Base-by-base conservation (phyloP, 257 asterid species). In the Fraxinus anomala region DNA sequence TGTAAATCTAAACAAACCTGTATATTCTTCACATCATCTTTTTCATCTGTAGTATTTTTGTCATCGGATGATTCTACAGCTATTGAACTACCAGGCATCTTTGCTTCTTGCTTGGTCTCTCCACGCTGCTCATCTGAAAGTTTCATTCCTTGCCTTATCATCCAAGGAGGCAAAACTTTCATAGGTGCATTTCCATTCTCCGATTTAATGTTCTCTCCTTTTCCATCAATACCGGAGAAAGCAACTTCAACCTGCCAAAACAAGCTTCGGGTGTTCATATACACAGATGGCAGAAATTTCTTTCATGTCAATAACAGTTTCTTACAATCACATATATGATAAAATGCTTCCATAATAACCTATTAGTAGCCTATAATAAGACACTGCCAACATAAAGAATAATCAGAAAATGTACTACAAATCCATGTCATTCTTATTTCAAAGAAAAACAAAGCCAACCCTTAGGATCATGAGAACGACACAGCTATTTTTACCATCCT, bases 91-190 rank as follows among this genome's bases (percentile, higher is more conserved):
- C 80, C 89, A 78, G 76, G 95, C 89, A 74, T 75, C 76, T 83
- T 86, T 31, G 75, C 76, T 80, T 89, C 97, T 71, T 70, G 85
- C 85, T 88, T 89, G 67, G 86, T 77, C 83, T 89, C 92, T 72
- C 99, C 99, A 6, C 92, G 96, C 78, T 93, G 99, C 91, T 93
- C 98, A 75, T 81, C 88, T 11, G 97, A 87, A 77, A 92, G 96
- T 75, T 85, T 89, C 99, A 96, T 96, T 74, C 98, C 98, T 82
- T 89, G 85, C 86, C 73, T 92, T 73, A 96, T 89, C 99, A 96
- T 93, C 99, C 98, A 96, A 26, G 98, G 96, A 78, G 99, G 99
- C 86, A 93, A 88, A 42, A 90, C 91, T 87, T 96, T 93, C 89
- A 75, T 84, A 24, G 92, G 92, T 47, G 89, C 40, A 78, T 56